Conservation (phyloP, 179 eudicot species). For the Nepenthes alata region DNA sequence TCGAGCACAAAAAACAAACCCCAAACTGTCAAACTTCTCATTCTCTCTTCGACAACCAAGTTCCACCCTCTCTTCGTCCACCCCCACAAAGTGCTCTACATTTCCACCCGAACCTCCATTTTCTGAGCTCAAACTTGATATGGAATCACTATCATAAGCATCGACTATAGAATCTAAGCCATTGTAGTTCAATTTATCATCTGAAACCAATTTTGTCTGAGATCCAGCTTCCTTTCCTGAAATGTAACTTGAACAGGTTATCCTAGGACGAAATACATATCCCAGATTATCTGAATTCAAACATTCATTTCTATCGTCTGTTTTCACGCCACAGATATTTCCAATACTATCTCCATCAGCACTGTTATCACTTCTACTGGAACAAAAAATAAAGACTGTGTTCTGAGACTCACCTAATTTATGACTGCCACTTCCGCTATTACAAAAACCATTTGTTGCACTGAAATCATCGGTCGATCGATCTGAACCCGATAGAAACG, state of each 20-base stretch:
- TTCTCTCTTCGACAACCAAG: background rate
- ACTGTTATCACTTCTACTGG: conserved; percentile 1
- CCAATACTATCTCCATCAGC: conserved; percentile 7
- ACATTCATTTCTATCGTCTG: background rate
- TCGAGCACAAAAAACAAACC: conserved; percentile 10
- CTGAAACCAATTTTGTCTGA: background rate
- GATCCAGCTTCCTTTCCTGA: too few species aligned
- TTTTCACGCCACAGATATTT: background rate
- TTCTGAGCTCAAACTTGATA: conserved; percentile 6
- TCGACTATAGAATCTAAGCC: conserved; percentile 2
- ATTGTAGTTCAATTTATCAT: background rate
- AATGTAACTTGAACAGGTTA: background rate
- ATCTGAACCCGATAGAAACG: conserved; percentile 18
- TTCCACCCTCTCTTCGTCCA: background rate
- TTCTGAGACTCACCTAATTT: conserved; percentile 9
- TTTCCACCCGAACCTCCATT: conserved; percentile 2
- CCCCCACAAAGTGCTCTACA: conserved; percentile 3
- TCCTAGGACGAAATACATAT: background rate
- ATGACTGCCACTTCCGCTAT: background rate
- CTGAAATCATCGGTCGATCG: conserved; percentile 1
- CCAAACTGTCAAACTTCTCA: conserved; percentile 4
- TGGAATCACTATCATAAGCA: conserved; percentile 10
- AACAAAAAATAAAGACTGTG: conserved; percentile 22
- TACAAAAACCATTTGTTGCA: conserved; percentile 5
- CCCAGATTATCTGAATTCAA: background rate